Conservation (phyloP, 2,329 filamentous ascomycete genomes). For the Apiospora saccharicola region DNA sequence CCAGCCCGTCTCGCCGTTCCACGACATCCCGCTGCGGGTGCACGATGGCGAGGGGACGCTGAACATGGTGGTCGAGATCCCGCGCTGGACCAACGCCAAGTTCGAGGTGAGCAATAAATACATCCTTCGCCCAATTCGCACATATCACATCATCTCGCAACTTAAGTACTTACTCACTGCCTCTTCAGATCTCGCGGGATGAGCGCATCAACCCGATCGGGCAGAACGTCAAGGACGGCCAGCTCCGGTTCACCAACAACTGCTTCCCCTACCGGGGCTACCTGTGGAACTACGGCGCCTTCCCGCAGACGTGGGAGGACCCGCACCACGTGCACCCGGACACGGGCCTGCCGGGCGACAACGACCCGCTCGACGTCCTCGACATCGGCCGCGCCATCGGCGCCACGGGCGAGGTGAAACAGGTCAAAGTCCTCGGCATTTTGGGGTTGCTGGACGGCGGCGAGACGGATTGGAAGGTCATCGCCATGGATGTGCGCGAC, state of each 20-base stretch:
- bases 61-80: slow-evolving; percentile 99
- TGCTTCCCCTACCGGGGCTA: slow-evolving; percentile 99
- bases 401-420: slow-evolving; percentile 93
- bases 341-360: slow-evolving; percentile 97
- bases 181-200: slow-evolving; percentile 87
- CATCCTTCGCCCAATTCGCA: slow-evolving; percentile 27
- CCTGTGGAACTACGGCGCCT: slow-evolving; percentile 99
- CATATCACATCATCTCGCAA: too few species aligned
- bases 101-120: slow-evolving; percentile 76
- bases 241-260: slow-evolving; percentile 96
- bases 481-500: slow-evolving; percentile 96
- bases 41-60: slow-evolving; percentile 91
- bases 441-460: slow-evolving; percentile 98
- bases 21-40: slow-evolving; percentile 95
- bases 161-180: too few species aligned
- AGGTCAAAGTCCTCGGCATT: slow-evolving; percentile 97
- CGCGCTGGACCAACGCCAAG: slow-evolving; percentile 98
- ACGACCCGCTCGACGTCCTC: slow-evolving; percentile 96
- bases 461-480: slow-evolving; percentile 99
- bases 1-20: slow-evolving; percentile 87
- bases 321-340: slow-evolving; percentile 91
- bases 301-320: slow-evolving; percentile 98
- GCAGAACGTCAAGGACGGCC: slow-evolving; percentile 98
- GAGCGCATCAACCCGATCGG: slow-evolving; percentile 96
- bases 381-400: slow-evolving; percentile 96